Evolutionary conservation across 108 stramenopile genomes (phyloP), one percentile per base, ranked within the genome.

Genomic region (Ochromonas danica): DNA sequence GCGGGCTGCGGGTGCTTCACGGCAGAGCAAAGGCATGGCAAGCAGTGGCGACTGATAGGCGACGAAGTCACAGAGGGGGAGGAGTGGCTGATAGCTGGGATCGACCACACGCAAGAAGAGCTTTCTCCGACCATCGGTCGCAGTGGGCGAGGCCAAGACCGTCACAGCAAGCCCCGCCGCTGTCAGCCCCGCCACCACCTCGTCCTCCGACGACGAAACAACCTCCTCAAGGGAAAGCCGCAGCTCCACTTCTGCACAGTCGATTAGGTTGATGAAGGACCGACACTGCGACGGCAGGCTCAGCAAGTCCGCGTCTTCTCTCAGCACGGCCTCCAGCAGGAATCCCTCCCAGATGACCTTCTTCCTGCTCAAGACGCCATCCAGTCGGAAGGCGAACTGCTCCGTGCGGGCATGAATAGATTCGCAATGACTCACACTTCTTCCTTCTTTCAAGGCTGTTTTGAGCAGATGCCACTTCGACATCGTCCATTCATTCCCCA

Each of bases 361-460:
- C 45, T 51, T 51, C 22, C 45, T 6, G 22, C 22, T 51, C 22
- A 51, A 14, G 6, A 51, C 14, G 6, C 45, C 45, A 51, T 51
- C 45, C 6, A 51, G 22, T n/a, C n/a, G n/a, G n/a, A n/a, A n/a
- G n/a, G n/a, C n/a, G n/a, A n/a, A n/a, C n/a, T n/a, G n/a, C n/a
- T n/a, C n/a, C n/a, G n/a, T n/a, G n/a, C n/a, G n/a, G 45, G 45
- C 45, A 51, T 51, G 45, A 51, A 51, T 51, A 22, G 45, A 51
- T 14, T 51, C 22, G 45, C 14, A 51, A 51, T 6, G 22, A 51
- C 22, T 51, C 6, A 14, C 6, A 14, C 22, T 22, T 22, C 45
- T 6, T 51, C 22, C 22, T 14, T 51, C 6, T 51, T 51, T 6
- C 45, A 51, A 6, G 22, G 45, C 45, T 51, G 45, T 14, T 22